phyloP scores from a whole-genome alignment of 441 rosid genomes.

The Euphorbia corollata region DNA sequence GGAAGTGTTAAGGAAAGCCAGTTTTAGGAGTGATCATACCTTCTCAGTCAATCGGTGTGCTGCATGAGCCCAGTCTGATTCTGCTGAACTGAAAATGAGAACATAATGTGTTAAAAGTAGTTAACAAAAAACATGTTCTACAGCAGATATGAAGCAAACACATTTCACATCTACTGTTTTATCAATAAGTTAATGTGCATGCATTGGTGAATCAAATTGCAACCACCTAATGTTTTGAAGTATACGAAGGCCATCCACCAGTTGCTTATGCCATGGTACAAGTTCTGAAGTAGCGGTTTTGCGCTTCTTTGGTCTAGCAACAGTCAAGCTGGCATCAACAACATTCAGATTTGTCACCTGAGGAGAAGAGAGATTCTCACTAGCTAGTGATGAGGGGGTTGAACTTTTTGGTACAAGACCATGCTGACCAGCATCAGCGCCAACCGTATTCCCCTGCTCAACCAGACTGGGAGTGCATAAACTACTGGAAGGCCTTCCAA shows the following conservation, averaged over 20 bases:
- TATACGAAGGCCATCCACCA: conserved; percentile 33
- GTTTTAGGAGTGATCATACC: conserved; percentile 35
- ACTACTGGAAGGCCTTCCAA: conserved; percentile 41
- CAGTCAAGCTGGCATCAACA: conserved; percentile 28
- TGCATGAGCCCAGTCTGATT: conserved; percentile 60
- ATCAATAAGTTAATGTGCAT: neutral
- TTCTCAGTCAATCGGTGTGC: conserved; percentile 63
- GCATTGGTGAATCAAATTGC: neutral
- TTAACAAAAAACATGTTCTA: neutral
- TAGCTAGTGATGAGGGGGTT: conserved; percentile 25
- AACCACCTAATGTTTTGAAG: conserved; percentile 57
- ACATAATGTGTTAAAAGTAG: conserved; percentile 6
- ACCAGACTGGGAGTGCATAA: conserved; percentile 26
- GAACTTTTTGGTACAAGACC: conserved; percentile 27
- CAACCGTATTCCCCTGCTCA: conserved; percentile 30
- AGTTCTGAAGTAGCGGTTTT: conserved; percentile 47
- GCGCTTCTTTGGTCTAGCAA: conserved; percentile 54
- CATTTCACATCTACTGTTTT: neutral
- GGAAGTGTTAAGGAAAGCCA: conserved; percentile 8
- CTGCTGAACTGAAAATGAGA: conserved; percentile 49
- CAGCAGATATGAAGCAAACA: neutral
- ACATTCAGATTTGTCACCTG: conserved; percentile 31
- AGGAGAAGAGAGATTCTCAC: conserved; percentile 32
- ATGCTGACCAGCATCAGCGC: conserved; percentile 27
- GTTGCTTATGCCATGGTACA: conserved; percentile 69